Base-by-base conservation (phyloP, 345 rosid species). In the Hibiscus tridactylites region DNA sequence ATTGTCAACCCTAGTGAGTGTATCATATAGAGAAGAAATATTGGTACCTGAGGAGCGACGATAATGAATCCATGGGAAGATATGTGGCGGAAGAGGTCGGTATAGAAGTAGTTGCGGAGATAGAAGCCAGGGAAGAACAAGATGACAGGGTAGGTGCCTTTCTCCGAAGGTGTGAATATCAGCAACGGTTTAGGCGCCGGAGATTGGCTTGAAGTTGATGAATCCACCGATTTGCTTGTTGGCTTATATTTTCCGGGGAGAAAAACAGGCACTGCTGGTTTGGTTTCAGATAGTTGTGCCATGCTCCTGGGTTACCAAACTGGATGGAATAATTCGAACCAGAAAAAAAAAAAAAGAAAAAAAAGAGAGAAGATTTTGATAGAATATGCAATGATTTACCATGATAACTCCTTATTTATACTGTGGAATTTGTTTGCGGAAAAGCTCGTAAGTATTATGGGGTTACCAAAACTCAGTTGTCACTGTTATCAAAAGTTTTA, bases 1-100 rank as follows among this genome's bases (percentile, higher is more conserved):
- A 3, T 33, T 33, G 37, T 33, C 6, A 33, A 1, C 3, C 6
- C 5, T 4, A 0, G 6, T 0, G 37, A 33, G 8, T 35, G 8
- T 35, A 35, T 35, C 8, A 7, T 39, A 39, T 39, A 39, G 46
- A 8, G 9, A 39, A 39, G 9, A 9, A 39, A 60, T 56, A 31
- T 61, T 1, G 42, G 19, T 75, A 81, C 88, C 86, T 75, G 88
- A 52, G 86, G 88, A 73, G 88, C 82, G 9, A 83, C 83, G 35
- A 85, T 16, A 28, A 83, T 81, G 76, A 77, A 83, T 11, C 86
- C 89, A 64, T 85, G 79, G 11, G 85, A 85, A 59, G 85, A 73
- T 5, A 83, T 70, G 68, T 57, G 81, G 1, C 60, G 29, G 15
- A 81, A 70, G 61, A 85, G 77, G 29, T 71, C 57, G n/a, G 80